Evolutionary conservation across 2,329 filamentous ascomycete species (phyloP).

Genomic region (Aschersonia sp.): DNA sequence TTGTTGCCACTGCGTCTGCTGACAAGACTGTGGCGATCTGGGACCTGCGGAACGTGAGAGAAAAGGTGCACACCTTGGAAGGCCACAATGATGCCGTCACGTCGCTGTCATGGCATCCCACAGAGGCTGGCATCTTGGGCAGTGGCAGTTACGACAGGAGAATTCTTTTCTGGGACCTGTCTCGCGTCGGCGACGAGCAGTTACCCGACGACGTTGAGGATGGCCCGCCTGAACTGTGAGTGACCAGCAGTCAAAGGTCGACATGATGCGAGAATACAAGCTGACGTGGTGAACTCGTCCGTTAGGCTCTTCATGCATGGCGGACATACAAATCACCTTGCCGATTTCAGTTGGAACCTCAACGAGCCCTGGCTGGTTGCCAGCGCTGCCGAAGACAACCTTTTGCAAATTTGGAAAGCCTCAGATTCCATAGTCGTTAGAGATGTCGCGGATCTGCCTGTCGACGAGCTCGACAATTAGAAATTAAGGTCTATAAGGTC

Average conservation of each 20-base stretch:
- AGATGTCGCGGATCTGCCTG: slow-evolving; percentile 59
- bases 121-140: slow-evolving; percentile 74
- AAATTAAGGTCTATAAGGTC: no score
- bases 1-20: slow-evolving; percentile 84
- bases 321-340: slow-evolving; percentile 91
- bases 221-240: slow-evolving; percentile 84
- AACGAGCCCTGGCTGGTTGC: slow-evolving; percentile 96
- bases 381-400: slow-evolving; percentile 90
- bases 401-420: slow-evolving; percentile 90
- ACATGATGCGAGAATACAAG: background rate
- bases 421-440: slow-evolving; percentile 69
- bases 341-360: slow-evolving; percentile 95
- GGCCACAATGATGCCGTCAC: slow-evolving; percentile 84
- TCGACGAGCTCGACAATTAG: slow-evolving; percentile 61
- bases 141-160: slow-evolving; percentile 87
- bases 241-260: background rate
- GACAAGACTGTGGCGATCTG: slow-evolving; percentile 93
- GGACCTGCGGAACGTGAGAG: slow-evolving; percentile 84
- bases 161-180: slow-evolving; percentile 94
- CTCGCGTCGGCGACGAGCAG: slow-evolving; percentile 84
- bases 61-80: slow-evolving; percentile 80
- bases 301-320: slow-evolving; percentile 80
- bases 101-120: slow-evolving; percentile 87
- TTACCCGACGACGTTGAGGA: slow-evolving; percentile 90
- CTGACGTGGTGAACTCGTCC: background rate